A percentile compares a stretch with the other conserved stretches of the same genome.
phyloP scores from a whole-genome alignment of 495 filamentous ascomycete genomes.

The Daldinia vernicosa region DNA sequence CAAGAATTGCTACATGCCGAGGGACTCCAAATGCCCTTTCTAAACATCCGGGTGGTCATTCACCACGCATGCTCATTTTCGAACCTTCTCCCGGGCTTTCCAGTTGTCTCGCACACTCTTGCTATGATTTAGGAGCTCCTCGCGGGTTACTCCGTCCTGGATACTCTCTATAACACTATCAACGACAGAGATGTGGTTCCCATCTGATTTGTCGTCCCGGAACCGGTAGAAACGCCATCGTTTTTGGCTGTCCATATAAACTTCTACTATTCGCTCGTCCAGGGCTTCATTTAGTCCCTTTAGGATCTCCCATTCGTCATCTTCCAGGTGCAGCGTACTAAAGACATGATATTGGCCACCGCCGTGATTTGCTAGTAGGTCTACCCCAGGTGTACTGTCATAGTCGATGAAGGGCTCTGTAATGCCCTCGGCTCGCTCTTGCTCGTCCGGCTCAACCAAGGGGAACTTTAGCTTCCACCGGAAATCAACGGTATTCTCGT shows the following conservation, averaged over 20 bases:
- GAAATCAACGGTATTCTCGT: conserved; percentile 95
- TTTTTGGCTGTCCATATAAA: conserved; percentile 73
- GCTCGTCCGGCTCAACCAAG: conserved; percentile 70
- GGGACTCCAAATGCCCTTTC: not conserved
- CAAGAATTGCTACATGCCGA: not conserved
- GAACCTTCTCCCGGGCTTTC: conserved; percentile 62
- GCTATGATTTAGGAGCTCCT: conserved; percentile 64
- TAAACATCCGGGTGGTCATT: not conserved
- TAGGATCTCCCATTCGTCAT: conserved; percentile 81
- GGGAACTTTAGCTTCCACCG: conserved; percentile 81
- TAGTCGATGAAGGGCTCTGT: conserved; percentile 65
- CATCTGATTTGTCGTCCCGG: conserved; percentile 88
- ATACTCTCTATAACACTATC: conserved; percentile 84
- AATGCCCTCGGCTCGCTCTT: conserved; percentile 69
- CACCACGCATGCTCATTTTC: conserved; percentile 5
- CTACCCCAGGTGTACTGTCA: conserved; percentile 60
- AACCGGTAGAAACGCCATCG: conserved; percentile 88
- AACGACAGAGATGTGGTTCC: conserved; percentile 79
- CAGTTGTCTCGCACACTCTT: conserved; percentile 74
- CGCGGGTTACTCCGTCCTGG: conserved; percentile 68
- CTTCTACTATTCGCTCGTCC: conserved; percentile 88
- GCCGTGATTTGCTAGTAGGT: conserved; percentile 54
- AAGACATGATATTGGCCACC: conserved; percentile 67
- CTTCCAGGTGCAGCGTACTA: conserved; percentile 72
- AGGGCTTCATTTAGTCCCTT: conserved; percentile 75